Base-by-base conservation (phyloP, 768 basidiomycete species). In the Rhizopogon roseolus region DNA sequence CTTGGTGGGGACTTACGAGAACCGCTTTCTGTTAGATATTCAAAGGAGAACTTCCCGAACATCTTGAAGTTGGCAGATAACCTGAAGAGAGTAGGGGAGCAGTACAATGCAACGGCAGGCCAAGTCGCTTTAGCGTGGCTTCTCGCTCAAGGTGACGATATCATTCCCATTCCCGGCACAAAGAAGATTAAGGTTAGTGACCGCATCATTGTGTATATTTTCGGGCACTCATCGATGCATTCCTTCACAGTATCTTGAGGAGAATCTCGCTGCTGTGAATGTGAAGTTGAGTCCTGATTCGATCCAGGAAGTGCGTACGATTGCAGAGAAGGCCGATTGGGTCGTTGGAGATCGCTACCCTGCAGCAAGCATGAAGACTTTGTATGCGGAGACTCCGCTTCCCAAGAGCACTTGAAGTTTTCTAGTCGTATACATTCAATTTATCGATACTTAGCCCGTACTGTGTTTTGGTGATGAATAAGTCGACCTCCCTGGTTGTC, bases 11-110 rank as follows among this genome's bases (percentile, higher is more conserved):
- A 57, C 14, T 62, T 25, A 68, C 50, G 45, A 71, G n/a, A 64
- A 71, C 45, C 67, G 67, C 14, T 45, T 52, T n/a, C 54, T 4
- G 6, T n/a, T 56, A 63, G 66, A 46, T 74, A 53, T 59, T 71
- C 68, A 25, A 60, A 59, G 51, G 75, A 75, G 54, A 79, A 77
- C 61, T 79, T 80, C 61, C 72, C 73, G 0, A 75, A 71, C 51
- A 72, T 78, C 50, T 63, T 77, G 34, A 69, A 67, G 29, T 45
- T 77, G 6, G 70, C 59, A 9, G 71, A 75, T 6, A 62, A 64
- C 32, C 54, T 77, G 5, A 56, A 65, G 41, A 49, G 43, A 16
- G 54, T 76, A 29, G 76, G 73, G 6, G 59, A 58, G 45, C 64
- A 63, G 54, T 63, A 75, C 57, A 49, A 58, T 1, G 70, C 67